These are phyloP conservation scores for Fomes fomentarius DNA, from an alignment of 1,284 basidiomycete species.

Conservation along the genomic window DNA sequence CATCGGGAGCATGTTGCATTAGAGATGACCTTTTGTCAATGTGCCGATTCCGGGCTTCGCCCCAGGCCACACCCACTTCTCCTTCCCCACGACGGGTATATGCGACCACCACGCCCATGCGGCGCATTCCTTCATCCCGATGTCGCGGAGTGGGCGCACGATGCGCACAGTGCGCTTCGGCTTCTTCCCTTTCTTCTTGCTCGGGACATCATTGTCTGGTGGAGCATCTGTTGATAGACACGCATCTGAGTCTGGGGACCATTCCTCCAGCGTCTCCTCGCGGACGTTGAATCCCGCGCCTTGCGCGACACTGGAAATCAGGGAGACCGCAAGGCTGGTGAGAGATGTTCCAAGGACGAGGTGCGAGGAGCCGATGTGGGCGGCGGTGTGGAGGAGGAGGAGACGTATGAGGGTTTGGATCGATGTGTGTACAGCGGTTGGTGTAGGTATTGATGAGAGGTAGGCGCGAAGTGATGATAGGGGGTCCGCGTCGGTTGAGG, in stretches of 20 bases:
- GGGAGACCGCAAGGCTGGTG: constrained; percentile 77
- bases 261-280: constrained; percentile 74
- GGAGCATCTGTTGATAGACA: not conserved
- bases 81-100: constrained; percentile 54
- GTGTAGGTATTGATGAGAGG: constrained; percentile 74
- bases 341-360: constrained; percentile 82
- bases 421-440: constrained; percentile 71
- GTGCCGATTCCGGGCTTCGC: constrained; percentile 66
- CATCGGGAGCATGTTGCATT: not conserved
- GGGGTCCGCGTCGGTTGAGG: constrained; percentile 38
- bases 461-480: constrained; percentile 56
- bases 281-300: constrained; percentile 81
- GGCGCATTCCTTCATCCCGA: constrained; percentile 83
- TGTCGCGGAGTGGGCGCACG: constrained; percentile 73
- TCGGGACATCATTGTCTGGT: not conserved
- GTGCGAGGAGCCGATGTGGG: constrained; percentile 65
- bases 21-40: constrained; percentile 69
- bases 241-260: constrained; percentile 38
- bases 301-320: constrained; percentile 77
- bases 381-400: constrained; percentile 71
- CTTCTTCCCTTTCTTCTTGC: not conserved
- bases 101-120: constrained; percentile 77
- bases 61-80: constrained; percentile 46
- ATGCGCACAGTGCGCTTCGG: constrained; percentile 47
- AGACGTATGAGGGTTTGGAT: constrained; percentile 68